Conservation (phyloP, 2,329 filamentous ascomycete species). For the Colletotrichum sp. region DNA sequence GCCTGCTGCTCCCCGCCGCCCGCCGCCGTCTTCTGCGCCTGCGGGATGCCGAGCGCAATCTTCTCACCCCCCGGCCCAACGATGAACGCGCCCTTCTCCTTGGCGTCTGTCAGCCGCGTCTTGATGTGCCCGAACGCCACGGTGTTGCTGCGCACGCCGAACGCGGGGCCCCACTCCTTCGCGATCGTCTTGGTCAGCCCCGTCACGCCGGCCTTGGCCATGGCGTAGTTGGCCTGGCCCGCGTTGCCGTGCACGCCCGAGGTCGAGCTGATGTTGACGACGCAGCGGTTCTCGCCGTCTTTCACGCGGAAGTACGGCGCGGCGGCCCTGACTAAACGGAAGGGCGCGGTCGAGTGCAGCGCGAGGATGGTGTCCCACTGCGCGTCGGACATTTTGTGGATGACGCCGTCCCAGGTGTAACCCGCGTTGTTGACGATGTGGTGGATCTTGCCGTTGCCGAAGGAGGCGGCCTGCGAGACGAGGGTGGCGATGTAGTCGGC, state of each 20-base stretch:
- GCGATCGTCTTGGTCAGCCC: slow-evolving; percentile 89
- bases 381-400: slow-evolving; percentile 88
- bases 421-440: slow-evolving; percentile 92
- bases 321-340: slow-evolving; percentile 80
- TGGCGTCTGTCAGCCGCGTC: slow-evolving; percentile 81
- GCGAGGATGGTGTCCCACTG: slow-evolving; percentile 90
- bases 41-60: slow-evolving; percentile 76
- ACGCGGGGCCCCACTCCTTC: slow-evolving; percentile 85
- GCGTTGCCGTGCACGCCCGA: slow-evolving; percentile 86
- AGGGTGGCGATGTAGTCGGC: slow-evolving; percentile 72
- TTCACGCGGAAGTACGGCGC: slow-evolving; percentile 88
- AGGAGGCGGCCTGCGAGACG: slow-evolving; percentile 77
- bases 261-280: slow-evolving; percentile 86
- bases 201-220: slow-evolving; percentile 83
- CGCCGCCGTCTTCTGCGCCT: slow-evolving; percentile 51
- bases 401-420: slow-evolving; percentile 92
- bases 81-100: slow-evolving; percentile 83
- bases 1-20: slow-evolving; percentile 31
- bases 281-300: slow-evolving; percentile 77
- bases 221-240: slow-evolving; percentile 87
- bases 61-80: slow-evolving; percentile 77
- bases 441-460: slow-evolving; percentile 87
- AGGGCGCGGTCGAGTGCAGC: slow-evolving; percentile 84
- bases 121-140: slow-evolving; percentile 84
- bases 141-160: slow-evolving; percentile 83